These are phyloP conservation scores for Elaeis guineensis DNA, from an alignment of 176 grass and related monocot species.

Conservation along the genomic window DNA sequence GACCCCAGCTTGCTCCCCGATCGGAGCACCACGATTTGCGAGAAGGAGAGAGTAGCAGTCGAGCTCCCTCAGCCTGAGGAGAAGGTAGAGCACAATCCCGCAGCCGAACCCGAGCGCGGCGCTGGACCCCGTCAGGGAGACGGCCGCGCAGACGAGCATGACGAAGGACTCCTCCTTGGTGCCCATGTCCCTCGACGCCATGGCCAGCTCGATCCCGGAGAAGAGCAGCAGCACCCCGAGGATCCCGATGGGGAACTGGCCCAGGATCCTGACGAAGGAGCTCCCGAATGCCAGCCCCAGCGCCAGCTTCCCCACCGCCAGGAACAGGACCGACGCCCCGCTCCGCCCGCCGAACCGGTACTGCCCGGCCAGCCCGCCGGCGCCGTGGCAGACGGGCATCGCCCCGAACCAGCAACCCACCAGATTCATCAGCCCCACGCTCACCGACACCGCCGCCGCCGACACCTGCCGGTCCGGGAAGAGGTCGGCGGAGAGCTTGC, in stretches of 20 bases:
- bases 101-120: constrained; percentile 68
- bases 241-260: constrained; percentile 67
- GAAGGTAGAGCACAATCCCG: constrained; percentile 44
- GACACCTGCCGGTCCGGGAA: constrained; percentile 60
- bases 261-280: constrained; percentile 67
- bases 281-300: constrained; percentile 67
- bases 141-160: constrained; percentile 69
- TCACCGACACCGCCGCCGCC: constrained; percentile 56
- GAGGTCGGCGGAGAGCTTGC: constrained; percentile 87
- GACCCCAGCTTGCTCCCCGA: no score
- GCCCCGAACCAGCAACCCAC: constrained; percentile 95
- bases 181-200: constrained; percentile 87
- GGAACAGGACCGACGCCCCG: constrained; percentile 78
- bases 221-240: constrained; percentile 83
- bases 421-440: constrained; percentile 77
- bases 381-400: constrained; percentile 89
- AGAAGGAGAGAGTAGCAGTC: constrained; percentile 3
- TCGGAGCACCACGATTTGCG: no score
- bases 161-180: constrained; percentile 81
- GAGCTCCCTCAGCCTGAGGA: constrained; percentile 55
- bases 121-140: constrained; percentile 66
- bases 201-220: constrained; percentile 85
- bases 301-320: constrained; percentile 52
- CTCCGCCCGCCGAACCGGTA: constrained; percentile 79
- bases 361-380: constrained; percentile 73